phyloP scores from a whole-genome alignment of 2,329 filamentous ascomycete species.

The Alternaria metachromatica region DNA sequence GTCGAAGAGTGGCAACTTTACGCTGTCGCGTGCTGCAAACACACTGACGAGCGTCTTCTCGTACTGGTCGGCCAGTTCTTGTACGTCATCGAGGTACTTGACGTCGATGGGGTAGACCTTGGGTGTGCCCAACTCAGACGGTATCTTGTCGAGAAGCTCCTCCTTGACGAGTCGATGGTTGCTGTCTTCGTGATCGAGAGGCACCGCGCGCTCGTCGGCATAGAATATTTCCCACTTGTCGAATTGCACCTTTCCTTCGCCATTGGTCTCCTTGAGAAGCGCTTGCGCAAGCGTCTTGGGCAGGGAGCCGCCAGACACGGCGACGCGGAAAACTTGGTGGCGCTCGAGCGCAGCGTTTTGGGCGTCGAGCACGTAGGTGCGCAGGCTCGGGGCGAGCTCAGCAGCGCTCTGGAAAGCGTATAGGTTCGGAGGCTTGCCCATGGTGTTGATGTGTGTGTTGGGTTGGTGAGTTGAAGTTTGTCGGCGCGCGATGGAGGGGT shows the following conservation, averaged over 20 bases:
- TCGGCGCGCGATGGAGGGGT: conserved; percentile 21
- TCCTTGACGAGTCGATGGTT: conserved; percentile 90
- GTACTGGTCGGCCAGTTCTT: conserved; percentile 93
- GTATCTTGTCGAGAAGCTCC: conserved; percentile 89
- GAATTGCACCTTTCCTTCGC: conserved; percentile 74
- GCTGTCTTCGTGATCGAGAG: conserved; percentile 89
- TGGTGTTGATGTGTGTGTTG: conserved; percentile 26
- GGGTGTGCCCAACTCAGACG: conserved; percentile 68
- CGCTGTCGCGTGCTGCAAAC: conserved; percentile 91
- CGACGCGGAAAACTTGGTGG: conserved; percentile 87
- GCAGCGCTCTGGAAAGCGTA: conserved; percentile 77
- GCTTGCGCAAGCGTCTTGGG: conserved; percentile 87
- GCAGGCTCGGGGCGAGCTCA: conserved; percentile 76
- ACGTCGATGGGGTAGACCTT: conserved; percentile 81
- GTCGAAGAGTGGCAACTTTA: conserved; percentile 94
- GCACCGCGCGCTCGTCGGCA: conserved; percentile 94
- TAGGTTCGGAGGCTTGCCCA: conserved; percentile 64
- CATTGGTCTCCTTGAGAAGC: conserved; percentile 66
- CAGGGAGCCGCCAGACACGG: conserved; percentile 90
- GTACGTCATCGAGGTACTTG: conserved; percentile 73
- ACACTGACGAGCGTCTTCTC: conserved; percentile 83
- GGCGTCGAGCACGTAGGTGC: conserved; percentile 79
- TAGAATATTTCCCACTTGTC: conserved; percentile 98
- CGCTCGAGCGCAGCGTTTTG: conserved; percentile 81
- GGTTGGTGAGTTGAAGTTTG: conserved; percentile 16